Base-by-base conservation (phyloP, 2,329 filamentous ascomycete genomes). In the Colletotrichum orchidophilum region DNA sequence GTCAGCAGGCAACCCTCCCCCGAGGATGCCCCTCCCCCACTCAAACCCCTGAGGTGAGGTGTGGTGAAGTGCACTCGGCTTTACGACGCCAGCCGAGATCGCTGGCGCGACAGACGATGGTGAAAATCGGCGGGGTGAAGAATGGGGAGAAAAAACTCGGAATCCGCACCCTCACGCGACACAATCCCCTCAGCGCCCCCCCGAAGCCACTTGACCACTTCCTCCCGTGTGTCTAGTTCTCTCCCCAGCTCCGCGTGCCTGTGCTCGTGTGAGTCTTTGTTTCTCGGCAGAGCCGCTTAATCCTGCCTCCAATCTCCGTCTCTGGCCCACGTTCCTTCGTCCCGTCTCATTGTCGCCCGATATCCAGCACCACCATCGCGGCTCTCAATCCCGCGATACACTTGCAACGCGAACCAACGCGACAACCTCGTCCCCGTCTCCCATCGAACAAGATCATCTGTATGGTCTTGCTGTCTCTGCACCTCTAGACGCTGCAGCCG, bases 51-150 rank as follows among this genome's bases (percentile, higher is more conserved):
- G n/a, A n/a, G n/a, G n/a, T n/a, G n/a, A n/a, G n/a, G n/a, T n/a
- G n/a, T n/a, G n/a, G n/a, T n/a, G n/a, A n/a, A n/a, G n/a, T n/a
- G n/a, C n/a, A 9, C 53, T 60, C 62, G 46, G 49, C 24, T 65
- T 60, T 70, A n/a, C 11, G 24, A 26, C 67, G 49, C 57, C 31
- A 52, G 63, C 55, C 55, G 24, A 42, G 50, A 35, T 61, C 50
- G 57, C 63, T 42, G 50, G 67, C 27, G 42, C 8, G 39, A 52
- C n/a, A 31, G 21, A 52, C 49, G 21, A 24, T n/a, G 27, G 15
- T 15, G 50, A 29, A 46, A 46, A 46, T 46, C 39, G 21, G 3
- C 24, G 5, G 18, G 39, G 18, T 1, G 15, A 42, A 42, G 53
- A 31, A 24, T 35, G 24, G 5, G 15, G 24, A 58, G 8, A 29